Percentiles rank a stretch among this genome's conserved stretches.
These are phyloP conservation scores for Fusarium sp. DNA, from an alignment of 2,329 filamentous ascomycete genomes.

Conservation along the genomic window DNA sequence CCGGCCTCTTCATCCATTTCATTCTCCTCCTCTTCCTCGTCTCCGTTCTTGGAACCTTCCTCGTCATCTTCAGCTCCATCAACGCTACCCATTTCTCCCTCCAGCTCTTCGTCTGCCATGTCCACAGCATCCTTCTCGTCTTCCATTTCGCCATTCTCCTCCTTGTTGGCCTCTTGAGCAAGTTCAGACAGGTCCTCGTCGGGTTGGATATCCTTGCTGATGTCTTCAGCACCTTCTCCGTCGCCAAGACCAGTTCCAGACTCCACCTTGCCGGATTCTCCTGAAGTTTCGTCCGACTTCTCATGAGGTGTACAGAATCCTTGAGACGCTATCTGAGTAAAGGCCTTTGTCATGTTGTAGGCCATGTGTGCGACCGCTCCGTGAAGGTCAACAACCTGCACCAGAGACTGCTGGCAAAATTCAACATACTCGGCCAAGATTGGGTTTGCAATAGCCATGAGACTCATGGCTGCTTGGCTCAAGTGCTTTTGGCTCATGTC, in stretches of 20 bases:
- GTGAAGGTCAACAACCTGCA: constrained; percentile 73
- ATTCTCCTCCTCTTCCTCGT: constrained; percentile 74
- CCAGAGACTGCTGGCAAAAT: constrained; percentile 69
- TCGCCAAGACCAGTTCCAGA: constrained; percentile 94
- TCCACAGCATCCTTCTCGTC: constrained; percentile 89
- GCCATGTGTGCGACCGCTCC: constrained; percentile 78
- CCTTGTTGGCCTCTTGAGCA: constrained; percentile 83
- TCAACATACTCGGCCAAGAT: constrained; percentile 79
- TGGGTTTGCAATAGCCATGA: constrained; percentile 62
- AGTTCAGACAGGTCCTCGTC: constrained; percentile 95
- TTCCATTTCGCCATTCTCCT: constrained; percentile 75
- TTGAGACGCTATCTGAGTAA: constrained; percentile 81
- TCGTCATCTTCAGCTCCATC: constrained; percentile 73
- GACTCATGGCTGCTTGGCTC: constrained; percentile 47
- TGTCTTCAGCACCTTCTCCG: constrained; percentile 94
- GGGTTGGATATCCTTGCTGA: constrained; percentile 94
- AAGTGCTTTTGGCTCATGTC: constrained; percentile 43
- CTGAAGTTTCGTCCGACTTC: constrained; percentile 76
- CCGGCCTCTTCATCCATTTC: constrained; percentile 92
- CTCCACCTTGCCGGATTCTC: constrained; percentile 83
- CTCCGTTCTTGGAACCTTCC: constrained; percentile 69
- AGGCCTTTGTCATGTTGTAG: constrained; percentile 80
- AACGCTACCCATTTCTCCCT: constrained; percentile 80
- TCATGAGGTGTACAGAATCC: constrained; percentile 94
- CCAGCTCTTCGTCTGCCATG: constrained; percentile 91